phyloP scores from a whole-genome alignment of 2,329 filamentous ascomycete genomes.

The Aspergillus uvarum region DNA sequence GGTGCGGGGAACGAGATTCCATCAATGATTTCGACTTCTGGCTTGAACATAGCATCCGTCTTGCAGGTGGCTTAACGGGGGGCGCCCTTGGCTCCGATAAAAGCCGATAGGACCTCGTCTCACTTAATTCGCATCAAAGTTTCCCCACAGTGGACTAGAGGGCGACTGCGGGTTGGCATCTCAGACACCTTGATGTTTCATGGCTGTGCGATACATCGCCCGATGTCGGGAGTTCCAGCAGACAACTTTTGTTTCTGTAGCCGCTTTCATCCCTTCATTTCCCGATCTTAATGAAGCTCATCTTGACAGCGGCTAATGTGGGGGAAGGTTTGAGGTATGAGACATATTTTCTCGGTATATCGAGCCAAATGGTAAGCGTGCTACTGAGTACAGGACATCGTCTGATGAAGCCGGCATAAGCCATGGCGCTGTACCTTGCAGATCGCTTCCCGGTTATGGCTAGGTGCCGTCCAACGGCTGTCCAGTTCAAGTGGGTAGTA shows the following conservation, averaged over 20 bases:
- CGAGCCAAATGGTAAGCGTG: not conserved
- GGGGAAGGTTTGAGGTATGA: not conserved
- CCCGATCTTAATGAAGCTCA: not conserved
- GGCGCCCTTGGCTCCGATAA: not conserved
- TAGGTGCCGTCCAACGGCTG: constrained; percentile 7
- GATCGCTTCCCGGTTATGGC: constrained; percentile 17
- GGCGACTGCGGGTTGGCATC: not conserved
- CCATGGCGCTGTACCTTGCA: constrained; percentile 12
- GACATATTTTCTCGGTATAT: not conserved
- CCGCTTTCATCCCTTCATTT: constrained; percentile 7
- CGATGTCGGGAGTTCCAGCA: not conserved
- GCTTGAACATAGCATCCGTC: not conserved
- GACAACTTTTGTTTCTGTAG: not conserved
- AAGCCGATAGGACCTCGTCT: not conserved
- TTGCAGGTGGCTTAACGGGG: not conserved
- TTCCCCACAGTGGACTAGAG: not conserved
- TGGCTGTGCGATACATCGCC: not conserved
- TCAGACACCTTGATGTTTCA: not conserved
- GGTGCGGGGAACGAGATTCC: constrained; percentile 20
- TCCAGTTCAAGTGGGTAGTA: not conserved
- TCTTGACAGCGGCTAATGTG: not conserved
- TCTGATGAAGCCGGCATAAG: not conserved
- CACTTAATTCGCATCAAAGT: not conserved
- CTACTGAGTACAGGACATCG: too few species aligned
- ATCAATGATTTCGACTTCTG: constrained; percentile 18